These are phyloP conservation scores for Thelonectria discophora DNA, from an alignment of 2,329 filamentous ascomycete genomes.

Conservation along the genomic window DNA sequence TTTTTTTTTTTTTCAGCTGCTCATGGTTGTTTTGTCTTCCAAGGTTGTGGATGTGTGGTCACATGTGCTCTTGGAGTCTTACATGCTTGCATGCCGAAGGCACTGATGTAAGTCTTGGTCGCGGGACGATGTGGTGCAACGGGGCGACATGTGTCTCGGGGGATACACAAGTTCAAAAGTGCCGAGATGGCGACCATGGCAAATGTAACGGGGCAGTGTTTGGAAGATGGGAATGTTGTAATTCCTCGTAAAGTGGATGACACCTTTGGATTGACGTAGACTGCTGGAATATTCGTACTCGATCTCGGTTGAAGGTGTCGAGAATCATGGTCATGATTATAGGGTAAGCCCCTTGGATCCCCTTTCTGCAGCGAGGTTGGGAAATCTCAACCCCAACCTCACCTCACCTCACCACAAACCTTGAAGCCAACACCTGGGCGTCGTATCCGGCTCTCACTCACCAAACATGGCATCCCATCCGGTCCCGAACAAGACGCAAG, in stretches of 20 bases:
- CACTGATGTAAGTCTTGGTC: no score
- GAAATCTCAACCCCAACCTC: no score
- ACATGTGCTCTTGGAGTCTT: conserved; percentile 6
- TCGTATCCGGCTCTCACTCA: background rate
- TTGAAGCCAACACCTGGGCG: background rate
- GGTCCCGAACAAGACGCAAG: conserved; percentile 9
- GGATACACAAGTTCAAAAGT: background rate
- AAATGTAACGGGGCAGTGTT: no score
- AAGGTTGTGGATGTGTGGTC: conserved; percentile 10
- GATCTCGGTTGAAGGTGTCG: background rate
- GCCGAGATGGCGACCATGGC: no score
- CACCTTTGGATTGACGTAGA: no score
- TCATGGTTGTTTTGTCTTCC: conserved; percentile 32
- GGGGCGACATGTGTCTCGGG: background rate
- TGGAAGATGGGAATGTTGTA: no score
- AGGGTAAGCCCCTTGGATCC: conserved; percentile 1
- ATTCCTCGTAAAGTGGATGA: no score
- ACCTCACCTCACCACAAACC: no score
- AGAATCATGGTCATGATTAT: conserved; percentile 3
- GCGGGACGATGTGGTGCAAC: background rate
- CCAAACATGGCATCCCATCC: background rate
- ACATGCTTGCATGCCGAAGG: no score
- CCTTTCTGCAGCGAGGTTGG: no score
- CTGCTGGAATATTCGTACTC: background rate
- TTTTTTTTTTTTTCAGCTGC: conserved; percentile 39